Base-by-base conservation (phyloP, 768 basidiomycete species). In the Tulasnella sp. region DNA sequence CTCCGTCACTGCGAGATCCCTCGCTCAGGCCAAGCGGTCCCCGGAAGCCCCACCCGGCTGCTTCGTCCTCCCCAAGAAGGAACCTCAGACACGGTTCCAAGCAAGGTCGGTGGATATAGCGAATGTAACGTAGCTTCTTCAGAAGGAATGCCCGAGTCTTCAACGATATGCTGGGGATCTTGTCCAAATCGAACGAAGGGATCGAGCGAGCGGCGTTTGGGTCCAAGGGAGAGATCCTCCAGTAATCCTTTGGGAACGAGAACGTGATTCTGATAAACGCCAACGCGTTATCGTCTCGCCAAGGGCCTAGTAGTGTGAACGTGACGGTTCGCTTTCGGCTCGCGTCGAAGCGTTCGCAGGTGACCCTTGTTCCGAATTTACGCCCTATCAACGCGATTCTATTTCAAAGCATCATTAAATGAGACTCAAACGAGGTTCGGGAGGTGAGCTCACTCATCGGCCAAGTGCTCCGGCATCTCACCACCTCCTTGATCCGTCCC, bases 191-290 rank as follows among this genome's bases (percentile, higher is more conserved):
- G 62, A 98, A 86, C 11, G 74, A 74, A 3, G 74, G 74, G 32
- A 66, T 42, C 3, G 65, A 74, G 29, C 52, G 52, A 17, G 35
- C 11, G 14, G 64, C 62, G 29, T n/a, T 83, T 83, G 0, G 92
- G 91, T 0, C 84, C 86, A 11, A 86, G 83, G 0, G 92, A 32
- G 52, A 59, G 14, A 32, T 59, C 91, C 76, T 88, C 82, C 1
- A 75, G 77, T 98, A 98, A 52, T 86, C 86, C 29, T 87, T 84
- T 0, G 96, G 95, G 77, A 98, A 98, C 1, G 87, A 89, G 81
- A 97, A 95, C 1, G 91, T 90, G 34, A 96, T 86, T 0, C 95
- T 89, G 72, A 95, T 88, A 80, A 93, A 95, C 7, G 80, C 79
- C 90, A 90, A 22, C 89, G 90, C 12, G 89, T 89, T 0, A 85